These are phyloP conservation scores for Cymodocea nodosa DNA, from an alignment of 116 monocot species.

Conservation along the genomic window DNA sequence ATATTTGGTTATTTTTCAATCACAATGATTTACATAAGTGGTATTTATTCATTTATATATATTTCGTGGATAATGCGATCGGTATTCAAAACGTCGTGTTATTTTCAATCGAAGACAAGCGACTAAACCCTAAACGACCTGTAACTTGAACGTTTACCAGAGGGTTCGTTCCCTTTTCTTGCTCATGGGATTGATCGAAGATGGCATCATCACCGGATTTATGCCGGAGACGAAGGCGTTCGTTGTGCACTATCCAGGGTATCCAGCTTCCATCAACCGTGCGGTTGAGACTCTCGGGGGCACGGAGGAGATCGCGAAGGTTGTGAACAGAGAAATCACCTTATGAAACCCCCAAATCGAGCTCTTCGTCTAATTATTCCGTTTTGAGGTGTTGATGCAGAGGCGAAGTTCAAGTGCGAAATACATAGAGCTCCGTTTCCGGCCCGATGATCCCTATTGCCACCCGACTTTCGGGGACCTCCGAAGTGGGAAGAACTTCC, in stretches of 20 bases:
- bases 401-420: slow-evolving; percentile 12
- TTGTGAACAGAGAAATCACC: background rate
- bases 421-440: slow-evolving; percentile 61
- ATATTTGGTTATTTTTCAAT: too few relatives aligned
- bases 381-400: background rate
- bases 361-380: too few relatives aligned
- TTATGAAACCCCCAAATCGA: background rate
- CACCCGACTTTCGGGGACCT: slow-evolving; percentile 64
- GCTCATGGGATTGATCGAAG: slow-evolving; percentile 26
- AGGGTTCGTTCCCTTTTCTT: background rate
- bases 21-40: too few relatives aligned
- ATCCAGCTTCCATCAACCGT: slow-evolving; percentile 59
- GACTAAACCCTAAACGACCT: too few relatives aligned
- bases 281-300: slow-evolving; percentile 79
- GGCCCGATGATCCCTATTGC: slow-evolving; percentile 75
- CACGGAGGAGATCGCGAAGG: slow-evolving; percentile 47
- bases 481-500: slow-evolving; percentile 27
- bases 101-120: too few relatives aligned
- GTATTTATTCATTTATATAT: too few relatives aligned
- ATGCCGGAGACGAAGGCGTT: slow-evolving; percentile 46
- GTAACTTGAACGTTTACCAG: too few relatives aligned
- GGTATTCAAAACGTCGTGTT: too few relatives aligned
- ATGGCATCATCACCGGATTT: slow-evolving; percentile 51
- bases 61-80: too few relatives aligned
- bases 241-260: slow-evolving; percentile 78